Evolutionary conservation across 1,284 basidiomycete genomes (phyloP).

Genomic region (Rhodofomes roseus): DNA sequence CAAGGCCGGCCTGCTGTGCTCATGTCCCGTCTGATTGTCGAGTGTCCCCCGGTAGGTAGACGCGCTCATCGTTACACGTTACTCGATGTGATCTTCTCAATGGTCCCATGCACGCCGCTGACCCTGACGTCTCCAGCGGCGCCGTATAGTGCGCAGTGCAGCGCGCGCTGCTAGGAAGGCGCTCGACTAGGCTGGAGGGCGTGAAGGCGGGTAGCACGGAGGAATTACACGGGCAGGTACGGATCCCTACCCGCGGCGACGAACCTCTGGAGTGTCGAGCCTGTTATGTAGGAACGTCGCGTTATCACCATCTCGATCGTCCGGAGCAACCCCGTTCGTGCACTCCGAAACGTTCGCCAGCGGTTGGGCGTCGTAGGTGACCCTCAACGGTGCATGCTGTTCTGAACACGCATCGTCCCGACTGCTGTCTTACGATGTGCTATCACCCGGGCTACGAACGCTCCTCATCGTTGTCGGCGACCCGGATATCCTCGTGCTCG

Average conservation of each 20-base stretch:
- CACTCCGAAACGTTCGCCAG: constrained; percentile 37
- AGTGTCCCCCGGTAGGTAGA: too few relatives aligned
- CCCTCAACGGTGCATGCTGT: constrained; percentile 41
- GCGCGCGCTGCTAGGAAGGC: constrained; percentile 29
- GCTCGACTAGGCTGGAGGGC: constrained; percentile 23
- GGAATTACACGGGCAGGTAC: constrained; percentile 64
- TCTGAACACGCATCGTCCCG: neutral
- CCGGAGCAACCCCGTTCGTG: constrained; percentile 34
- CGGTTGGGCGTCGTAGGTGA: constrained; percentile 46
- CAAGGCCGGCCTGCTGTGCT: too few relatives aligned
- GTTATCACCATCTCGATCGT: constrained; percentile 45
- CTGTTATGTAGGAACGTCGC: constrained; percentile 38
- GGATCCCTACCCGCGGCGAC: too few relatives aligned
- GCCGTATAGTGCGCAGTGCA: constrained; percentile 52
- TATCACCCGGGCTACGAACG: constrained; percentile 52
- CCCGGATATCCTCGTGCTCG: constrained; percentile 45
- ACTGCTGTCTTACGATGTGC: constrained; percentile 23
- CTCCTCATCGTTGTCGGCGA: constrained; percentile 58
- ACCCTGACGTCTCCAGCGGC: neutral
- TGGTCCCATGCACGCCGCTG: too few relatives aligned
- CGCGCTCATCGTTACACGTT: too few relatives aligned
- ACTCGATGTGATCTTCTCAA: too few relatives aligned
- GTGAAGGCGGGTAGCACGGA: constrained; percentile 58
- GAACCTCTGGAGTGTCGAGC: too few relatives aligned
- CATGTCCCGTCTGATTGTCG: too few relatives aligned